Base-by-base conservation (phyloP, 768 basidiomycete species). In the Pleurotus platypus region DNA sequence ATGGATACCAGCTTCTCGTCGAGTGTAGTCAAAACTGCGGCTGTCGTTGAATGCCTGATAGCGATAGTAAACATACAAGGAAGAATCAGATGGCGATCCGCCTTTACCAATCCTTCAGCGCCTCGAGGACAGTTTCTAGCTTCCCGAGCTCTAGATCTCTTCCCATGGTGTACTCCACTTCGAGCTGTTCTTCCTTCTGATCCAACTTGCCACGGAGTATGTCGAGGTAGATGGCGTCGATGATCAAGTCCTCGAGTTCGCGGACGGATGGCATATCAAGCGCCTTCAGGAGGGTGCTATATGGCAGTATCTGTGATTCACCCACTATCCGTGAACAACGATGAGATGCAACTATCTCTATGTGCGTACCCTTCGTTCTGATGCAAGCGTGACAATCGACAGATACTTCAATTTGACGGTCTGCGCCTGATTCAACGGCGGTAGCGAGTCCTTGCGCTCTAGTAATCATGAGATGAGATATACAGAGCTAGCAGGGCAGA, bases 221-320 rank as follows among this genome's bases (percentile, higher is more conserved):
- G 68, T 92, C 90, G 40, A 91, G 84, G 72, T 98, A 98, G 70
- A 98, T 94, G 9, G 90, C 90, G 65, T 98, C 94, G 69, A 99
- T 98, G 67, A 98, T 91, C 61, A 98, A 84, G 71, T 98, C 95
- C 70, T 99, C 96, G 2, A 99, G 85, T 57, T 90, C 90, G 55
- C 95, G 87, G 57, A 95, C 84, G 4, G 83, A 86, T 2, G 85
- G 78, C 70, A 96, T 80, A 49, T 92, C 82, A 16, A 99, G 81
- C 2, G 80, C 75, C 50, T 81, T 67, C 5, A 92, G 81, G 1
- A 98, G 81, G 37, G 80, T 72, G 8, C 84, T 69, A 70, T 98
- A 98, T 0, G 92, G 85, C 2, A 98, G 82, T 63, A 92, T 90
- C 94, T 90, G 63, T 55, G 20, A 50, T 15, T 13, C 30, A 2